Conservation (phyloP, 2,329 filamentous ascomycete species). For the Ophiostoma ips region DNA sequence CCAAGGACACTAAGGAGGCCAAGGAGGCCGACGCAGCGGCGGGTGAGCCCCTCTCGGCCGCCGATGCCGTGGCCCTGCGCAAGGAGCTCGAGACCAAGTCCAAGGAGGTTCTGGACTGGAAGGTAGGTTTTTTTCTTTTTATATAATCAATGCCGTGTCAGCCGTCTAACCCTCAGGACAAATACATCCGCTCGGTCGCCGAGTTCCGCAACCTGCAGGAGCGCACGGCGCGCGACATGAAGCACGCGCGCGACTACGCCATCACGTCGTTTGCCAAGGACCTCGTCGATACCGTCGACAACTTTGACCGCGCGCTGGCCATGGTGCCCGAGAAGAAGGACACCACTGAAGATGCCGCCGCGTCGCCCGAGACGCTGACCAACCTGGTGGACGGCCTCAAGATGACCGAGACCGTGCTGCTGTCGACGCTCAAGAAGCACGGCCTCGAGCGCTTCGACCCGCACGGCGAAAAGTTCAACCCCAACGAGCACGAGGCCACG, state of each 20-base stretch:
- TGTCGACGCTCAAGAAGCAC: slow-evolving; percentile 83
- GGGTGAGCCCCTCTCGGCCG: slow-evolving; percentile 18
- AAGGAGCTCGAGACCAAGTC: slow-evolving; percentile 39
- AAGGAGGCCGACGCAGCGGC: slow-evolving; percentile 11
- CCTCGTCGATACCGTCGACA: slow-evolving; percentile 89
- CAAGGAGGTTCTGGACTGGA: slow-evolving; percentile 55
- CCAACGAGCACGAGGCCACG: slow-evolving; percentile 90
- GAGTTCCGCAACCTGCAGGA: slow-evolving; percentile 98
- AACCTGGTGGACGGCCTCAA: slow-evolving; percentile 79
- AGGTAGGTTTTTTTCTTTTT: slow-evolving; percentile 42
- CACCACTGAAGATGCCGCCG: slow-evolving; percentile 16
- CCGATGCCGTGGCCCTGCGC: slow-evolving; percentile 29
- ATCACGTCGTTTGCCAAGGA: slow-evolving; percentile 94
- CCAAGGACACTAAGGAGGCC: slow-evolving; percentile 7
- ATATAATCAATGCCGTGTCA: not conserved
- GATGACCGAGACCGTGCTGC: slow-evolving; percentile 86
- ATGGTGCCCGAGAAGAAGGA: slow-evolving; percentile 51
- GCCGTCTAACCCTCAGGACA: slow-evolving; percentile 50
- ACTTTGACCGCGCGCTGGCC: slow-evolving; percentile 81
- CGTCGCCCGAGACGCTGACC: slow-evolving; percentile 53
- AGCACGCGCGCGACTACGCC: slow-evolving; percentile 77
- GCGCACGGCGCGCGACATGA: slow-evolving; percentile 80
- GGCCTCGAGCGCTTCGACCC: slow-evolving; percentile 84
- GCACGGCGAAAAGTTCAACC: slow-evolving; percentile 76
- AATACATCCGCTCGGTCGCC: slow-evolving; percentile 83